Percentiles rank a stretch among this genome's conserved stretches.
Evolutionary conservation across 2,329 filamentous ascomycete species (phyloP).

Genomic region (Coniella lustricola): DNA sequence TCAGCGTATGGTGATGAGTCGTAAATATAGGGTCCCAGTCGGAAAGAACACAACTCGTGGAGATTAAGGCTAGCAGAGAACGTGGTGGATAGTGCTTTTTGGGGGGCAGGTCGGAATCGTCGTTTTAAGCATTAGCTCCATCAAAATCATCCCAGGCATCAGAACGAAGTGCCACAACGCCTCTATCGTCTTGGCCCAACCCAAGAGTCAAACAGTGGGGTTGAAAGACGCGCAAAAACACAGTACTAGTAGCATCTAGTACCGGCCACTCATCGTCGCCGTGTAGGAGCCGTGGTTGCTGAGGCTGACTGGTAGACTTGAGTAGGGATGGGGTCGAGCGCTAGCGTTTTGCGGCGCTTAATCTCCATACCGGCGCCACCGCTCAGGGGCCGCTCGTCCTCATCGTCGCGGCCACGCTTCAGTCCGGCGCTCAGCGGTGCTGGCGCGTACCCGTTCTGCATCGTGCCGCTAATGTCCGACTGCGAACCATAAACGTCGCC

Average conservation of each 20-base stretch:
- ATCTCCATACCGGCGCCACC: constrained; percentile 24
- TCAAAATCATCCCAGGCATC: constrained; percentile 5
- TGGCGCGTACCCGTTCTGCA: constrained; percentile 57
- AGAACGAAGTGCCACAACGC: constrained; percentile 13
- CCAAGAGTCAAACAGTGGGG: constrained; percentile 6
- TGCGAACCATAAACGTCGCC: constrained; percentile 66
- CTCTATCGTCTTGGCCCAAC: constrained; percentile 10
- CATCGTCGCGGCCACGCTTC: constrained; percentile 37
- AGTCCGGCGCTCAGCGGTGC: constrained; percentile 50
- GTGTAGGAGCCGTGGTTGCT: constrained; percentile 20
- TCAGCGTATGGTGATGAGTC: constrained; percentile 17
- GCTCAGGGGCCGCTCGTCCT: constrained; percentile 32
- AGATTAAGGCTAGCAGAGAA: constrained; percentile 2
- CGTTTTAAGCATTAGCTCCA: constrained; percentile 14
- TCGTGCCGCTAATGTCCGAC: constrained; percentile 47
- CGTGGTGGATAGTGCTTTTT: constrained; percentile 4
- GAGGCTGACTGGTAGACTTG: constrained; percentile 25
- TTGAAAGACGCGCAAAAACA: not conserved
- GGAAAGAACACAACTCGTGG: constrained; percentile 14
- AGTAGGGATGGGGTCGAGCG: constrained; percentile 25
- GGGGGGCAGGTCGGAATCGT: constrained; percentile 3
- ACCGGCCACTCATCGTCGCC: constrained; percentile 8
- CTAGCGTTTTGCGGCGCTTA: constrained; percentile 30
- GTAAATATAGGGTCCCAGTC: constrained; percentile 16
- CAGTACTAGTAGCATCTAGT: not conserved